Evolutionary conservation across 2,329 filamentous ascomycete genomes (phyloP), one percentile per base, ranked within the genome.

Genomic region (Penicillium sumatraense): DNA sequence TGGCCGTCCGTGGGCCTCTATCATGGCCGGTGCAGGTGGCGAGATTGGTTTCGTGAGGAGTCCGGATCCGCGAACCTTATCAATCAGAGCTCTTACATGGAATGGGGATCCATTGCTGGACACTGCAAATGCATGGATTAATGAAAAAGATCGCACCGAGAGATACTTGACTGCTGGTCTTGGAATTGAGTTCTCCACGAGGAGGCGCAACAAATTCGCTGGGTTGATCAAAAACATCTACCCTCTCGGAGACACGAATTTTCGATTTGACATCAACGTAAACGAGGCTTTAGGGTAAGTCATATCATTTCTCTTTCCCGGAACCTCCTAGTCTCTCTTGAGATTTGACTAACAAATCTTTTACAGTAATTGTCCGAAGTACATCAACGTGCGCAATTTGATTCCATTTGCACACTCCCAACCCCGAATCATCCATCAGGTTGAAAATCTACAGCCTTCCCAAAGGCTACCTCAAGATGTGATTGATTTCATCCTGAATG

Each of bases 161-260:
- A 59, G 53, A 40, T 50, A 49, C 7, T 42, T 64, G 26, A 57
- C 44, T 54, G 59, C 61, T 11, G 61, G 61, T 2, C 18, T 64
- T 23, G 61, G 61, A 5, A 59, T 64, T 29, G 61, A 64, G 24
- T 54, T 62, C 40, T 59, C 61, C 6, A 64, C 61, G 2, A 46
- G 61, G 29, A 46, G 61, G 31, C 59, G 61, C 18, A 64, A 64
- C 26, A 64, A 64, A 38, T 62, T 64, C 20, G 61, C 59, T 0
- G 61, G 60, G 2, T n/a, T 1, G 10, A 61, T 64, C 18, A 29
- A 20, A 3, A 20, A 38, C 20, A 47, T 61, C 11, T 18, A 42
- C 11, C 44, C 20, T n/a, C 14, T 41, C 11, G 29, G 27, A n/a
- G 16, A 42, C 14, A 44, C 29, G 3, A 40, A 53, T 14, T 51